Base-by-base conservation (phyloP, 495 filamentous ascomycete species). In the Coniosporium apollinis region DNA sequence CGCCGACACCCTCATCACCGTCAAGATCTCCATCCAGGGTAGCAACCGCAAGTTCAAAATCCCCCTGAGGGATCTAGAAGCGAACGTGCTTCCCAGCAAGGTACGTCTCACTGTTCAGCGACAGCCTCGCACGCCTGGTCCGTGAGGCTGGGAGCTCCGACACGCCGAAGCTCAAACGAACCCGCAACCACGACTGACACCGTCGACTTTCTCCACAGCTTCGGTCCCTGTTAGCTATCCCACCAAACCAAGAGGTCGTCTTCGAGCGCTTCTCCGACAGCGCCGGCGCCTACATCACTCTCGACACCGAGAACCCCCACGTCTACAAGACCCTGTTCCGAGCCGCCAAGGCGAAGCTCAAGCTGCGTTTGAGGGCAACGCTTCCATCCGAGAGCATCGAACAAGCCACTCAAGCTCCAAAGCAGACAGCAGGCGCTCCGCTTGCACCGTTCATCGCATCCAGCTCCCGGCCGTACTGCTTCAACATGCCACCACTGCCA, bases 191-290 rank as follows among this genome's bases (percentile, higher is more conserved):
- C 25, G 5, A 16, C 41, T 43, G 30, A 43, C 41, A 34, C 25
- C 13, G 4, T 21, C 2, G 1, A 17, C 30, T 22, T 3, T n/a
- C 9, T 18, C 57, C 47, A 19, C 44, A 97, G 89, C 71, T 97
- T 38, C 81, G 80, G 43, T 55, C 56, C 37, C 64, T 81, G 19
- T 73, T 97, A 25, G 57, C 58, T 36, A 74, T 96, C 49, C 67
- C 76, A n/a, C 50, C 63, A 7, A 69, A 72, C 46, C 66, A 72
- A 36, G 60, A 72, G 33, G 72, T 81, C 52, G 52, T 80, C 45
- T 76, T 96, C 48, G 89, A 99, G 66, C 82, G 89, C 30, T 99
- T 84, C 60, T 96, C 91, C 37, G 89, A 99, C 54, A 94, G 85
- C 50, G 83, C 84, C 41, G 74, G 65, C 19, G 65, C 74, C 44